Base-by-base conservation (phyloP, 1,284 basidiomycete genomes). In the Naganishia sp. region DNA sequence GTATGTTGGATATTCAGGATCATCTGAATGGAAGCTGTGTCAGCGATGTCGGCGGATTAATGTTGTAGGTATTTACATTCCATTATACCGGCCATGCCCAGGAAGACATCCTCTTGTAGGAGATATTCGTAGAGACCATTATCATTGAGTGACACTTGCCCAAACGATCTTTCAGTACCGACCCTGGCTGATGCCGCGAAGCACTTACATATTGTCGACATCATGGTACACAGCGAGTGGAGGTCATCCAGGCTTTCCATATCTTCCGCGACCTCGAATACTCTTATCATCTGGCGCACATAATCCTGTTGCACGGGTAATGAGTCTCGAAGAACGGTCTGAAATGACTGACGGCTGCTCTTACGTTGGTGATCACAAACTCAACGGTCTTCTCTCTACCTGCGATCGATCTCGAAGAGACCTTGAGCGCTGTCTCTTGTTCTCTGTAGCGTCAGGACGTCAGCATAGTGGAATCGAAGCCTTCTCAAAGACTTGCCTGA, bases 111-210 rank as follows among this genome's bases (percentile, higher is more conserved):
- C 74, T 99, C 95, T 68, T 92, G 88, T 45, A 99, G 84, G 71
- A 99, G 90, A 77, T 94, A 90, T 80, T 99, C 96, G 77, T 95
- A 94, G 74, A 99, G 86, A 59, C 85, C 86, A 76, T 94, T 94
- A 79, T 99, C 96, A 77, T 97, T 98, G 74, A 98, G 85, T 82
- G 92, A 87, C 68, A 99, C 93, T 96, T 74, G n/a, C 21, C 46
- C 65, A 57, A 33, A 31, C 56, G 31, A 45, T 42, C 21, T 16
- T n/a, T 64, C 28, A 55, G 52, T 33, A 44, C 15, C 18, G 18
- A 21, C 21, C 7, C 23, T 49, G 36, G n/a, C 2, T 15, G 6
- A 15, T 15, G 5, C n/a, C 10, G 7, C n/a, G n/a, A n/a, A 33
- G 18, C 42, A 85, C 92, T 78, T 79, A 96, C 94, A 82, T 74